Percentiles rank a stretch among this genome's conserved stretches.
phyloP scores from a whole-genome alignment of 768 basidiomycete species.

The Tylopilus subfusipes region DNA sequence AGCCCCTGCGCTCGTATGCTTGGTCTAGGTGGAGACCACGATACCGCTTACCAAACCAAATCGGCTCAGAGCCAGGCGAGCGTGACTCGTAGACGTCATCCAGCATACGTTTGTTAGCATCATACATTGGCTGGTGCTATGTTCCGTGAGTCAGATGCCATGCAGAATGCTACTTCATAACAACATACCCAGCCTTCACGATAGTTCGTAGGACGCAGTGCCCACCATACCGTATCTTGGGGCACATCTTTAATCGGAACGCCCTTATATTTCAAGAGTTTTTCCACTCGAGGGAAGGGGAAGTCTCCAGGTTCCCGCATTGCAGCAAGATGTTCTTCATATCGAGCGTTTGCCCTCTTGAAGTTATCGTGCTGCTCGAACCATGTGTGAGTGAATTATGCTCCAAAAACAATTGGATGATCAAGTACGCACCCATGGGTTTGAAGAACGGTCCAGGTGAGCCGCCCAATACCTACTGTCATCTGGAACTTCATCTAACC shows the following conservation, averaged over 20 bases:
- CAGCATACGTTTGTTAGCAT: constrained; percentile 13
- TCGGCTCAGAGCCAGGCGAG: constrained; percentile 22
- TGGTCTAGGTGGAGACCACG: constrained; percentile 16
- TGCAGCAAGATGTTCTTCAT: constrained; percentile 3
- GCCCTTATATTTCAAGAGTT: not conserved
- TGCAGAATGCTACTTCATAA: not conserved
- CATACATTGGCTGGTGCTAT: constrained; percentile 15
- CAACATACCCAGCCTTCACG: constrained; percentile 7
- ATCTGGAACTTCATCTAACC: not conserved
- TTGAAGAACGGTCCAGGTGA: not conserved
- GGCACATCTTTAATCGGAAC: constrained; percentile 11
- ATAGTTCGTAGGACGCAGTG: not conserved
- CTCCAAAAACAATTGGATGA: not conserved
- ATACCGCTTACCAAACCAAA: constrained; percentile 22
- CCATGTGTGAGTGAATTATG: not conserved
- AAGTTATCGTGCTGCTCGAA: constrained; percentile 1
- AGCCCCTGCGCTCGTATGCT: constrained; percentile 3
- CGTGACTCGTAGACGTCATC: constrained; percentile 10
- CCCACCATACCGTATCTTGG: constrained; percentile 16
- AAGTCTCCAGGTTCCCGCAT: constrained; percentile 8
- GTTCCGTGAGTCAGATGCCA: not conserved
- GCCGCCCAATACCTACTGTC: constrained; percentile 6
- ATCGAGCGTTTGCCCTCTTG: constrained; percentile 7
- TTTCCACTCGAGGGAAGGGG: not conserved
- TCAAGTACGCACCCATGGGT: constrained; percentile 12